Evolutionary conservation across 1,139 yeast genomes (phyloP).

Genomic region (Arxiozyma heterogenica): DNA sequence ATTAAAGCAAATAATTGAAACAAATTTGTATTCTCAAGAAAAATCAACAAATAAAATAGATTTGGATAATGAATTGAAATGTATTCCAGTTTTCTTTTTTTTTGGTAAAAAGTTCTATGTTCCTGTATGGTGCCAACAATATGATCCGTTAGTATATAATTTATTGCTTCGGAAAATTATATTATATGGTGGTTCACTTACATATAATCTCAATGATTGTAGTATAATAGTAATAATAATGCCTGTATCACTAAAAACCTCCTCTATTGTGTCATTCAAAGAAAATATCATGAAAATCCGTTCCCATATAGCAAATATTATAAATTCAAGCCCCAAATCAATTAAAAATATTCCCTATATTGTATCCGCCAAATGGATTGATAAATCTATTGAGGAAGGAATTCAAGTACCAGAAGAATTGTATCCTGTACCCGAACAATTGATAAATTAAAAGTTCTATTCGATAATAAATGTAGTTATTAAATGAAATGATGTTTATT

Average conservation of each 20-base stretch:
- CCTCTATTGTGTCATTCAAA: neutral
- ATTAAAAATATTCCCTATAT: slow-evolving; percentile 38
- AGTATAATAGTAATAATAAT: slow-evolving; percentile 21
- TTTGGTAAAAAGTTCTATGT: neutral
- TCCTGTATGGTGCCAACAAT: slow-evolving; percentile 1
- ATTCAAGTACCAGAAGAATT: slow-evolving; percentile 41
- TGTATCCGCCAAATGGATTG: slow-evolving; percentile 39
- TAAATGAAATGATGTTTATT: too few relatives aligned
- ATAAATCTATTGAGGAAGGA: slow-evolving; percentile 34
- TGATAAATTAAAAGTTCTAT: neutral
- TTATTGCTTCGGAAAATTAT: slow-evolving; percentile 8
- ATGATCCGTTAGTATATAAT: slow-evolving; percentile 26
- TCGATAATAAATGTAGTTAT: neutral
- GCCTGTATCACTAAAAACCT: neutral
- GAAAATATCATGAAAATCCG: slow-evolving; percentile 12
- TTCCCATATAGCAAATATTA: slow-evolving; percentile 22
- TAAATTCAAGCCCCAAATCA: slow-evolving; percentile 12
- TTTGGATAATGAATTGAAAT: neutral
- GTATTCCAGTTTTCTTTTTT: neutral
- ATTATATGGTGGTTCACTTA: slow-evolving; percentile 25
- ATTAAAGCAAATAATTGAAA: neutral
- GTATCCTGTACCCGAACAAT: slow-evolving; percentile 16
- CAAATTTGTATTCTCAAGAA: neutral
- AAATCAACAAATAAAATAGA: neutral
- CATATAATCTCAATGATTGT: slow-evolving; percentile 13